Base-by-base conservation (phyloP, 345 rosid genomes). In the Melaleuca quinquenervia region DNA sequence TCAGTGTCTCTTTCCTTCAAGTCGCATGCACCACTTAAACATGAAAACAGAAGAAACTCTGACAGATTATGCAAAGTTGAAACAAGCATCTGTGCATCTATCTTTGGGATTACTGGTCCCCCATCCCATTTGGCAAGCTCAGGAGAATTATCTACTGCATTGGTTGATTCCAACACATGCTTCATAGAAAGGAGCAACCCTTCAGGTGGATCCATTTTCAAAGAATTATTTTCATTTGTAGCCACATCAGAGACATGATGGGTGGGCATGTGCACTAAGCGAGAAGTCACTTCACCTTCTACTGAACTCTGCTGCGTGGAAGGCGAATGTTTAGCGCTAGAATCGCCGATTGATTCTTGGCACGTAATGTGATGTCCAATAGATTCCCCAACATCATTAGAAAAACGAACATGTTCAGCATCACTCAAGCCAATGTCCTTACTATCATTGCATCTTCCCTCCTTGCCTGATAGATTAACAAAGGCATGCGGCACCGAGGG, bases 31-130 rank as follows among this genome's bases (percentile, higher is more conserved):
- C 91, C 92, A 84, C 87, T 91, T 55, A 91, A 94, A 90, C 93
- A 93, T 82, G 94, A 91, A 91, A 84, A 87, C 60, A 92, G 90
- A 87, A 97, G 95, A 90, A 94, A 84, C 89, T 95, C 96, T 85
- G 99, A 95, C 82, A 97, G 89, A 87, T 90, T 91, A 88, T 88
- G 92, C 94, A 94, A 87, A 54, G 96, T 90, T 86, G 89, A 88
- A 88, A 95, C 88, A 78, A 95, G 87, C 26, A 85, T 82, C 20
- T 52, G 88, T 54, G 89, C 88, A 89, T 89, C 84, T 41, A 85
- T 84, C 88, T 87, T 89, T 29, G 91, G 87, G 32, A 84, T 82
- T 75, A 88, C 70, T 55, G 86, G 87, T 84, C 87, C 87, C 48
- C 80, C 86, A 78, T 45, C 55, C 74, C 87, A 85, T 55, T 88